These are phyloP conservation scores for Pinus taeda DNA, from an alignment of 75 land plant species.

Conservation along the genomic window DNA sequence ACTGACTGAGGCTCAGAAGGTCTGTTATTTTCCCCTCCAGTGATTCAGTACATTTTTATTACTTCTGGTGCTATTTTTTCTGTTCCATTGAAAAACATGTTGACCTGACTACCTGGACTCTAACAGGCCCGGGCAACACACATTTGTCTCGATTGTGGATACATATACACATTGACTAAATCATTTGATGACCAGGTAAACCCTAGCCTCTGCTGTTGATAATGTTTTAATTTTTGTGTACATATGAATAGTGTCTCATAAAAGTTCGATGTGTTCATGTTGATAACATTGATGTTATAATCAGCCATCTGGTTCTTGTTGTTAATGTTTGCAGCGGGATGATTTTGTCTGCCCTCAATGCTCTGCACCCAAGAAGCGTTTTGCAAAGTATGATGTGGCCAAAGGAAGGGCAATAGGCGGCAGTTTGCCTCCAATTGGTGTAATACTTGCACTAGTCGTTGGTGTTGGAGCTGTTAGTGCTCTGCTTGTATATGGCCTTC, in stretches of 20 bases:
- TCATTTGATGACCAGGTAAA: constrained; percentile 96
- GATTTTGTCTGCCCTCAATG: constrained; percentile 90
- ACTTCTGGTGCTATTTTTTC: background rate
- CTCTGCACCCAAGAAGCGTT: constrained; percentile 93
- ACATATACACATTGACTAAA: constrained; percentile 76
- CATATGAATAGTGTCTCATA: background rate
- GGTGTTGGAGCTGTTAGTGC: constrained; percentile 83
- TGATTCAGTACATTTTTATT: background rate
- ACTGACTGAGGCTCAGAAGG: constrained; percentile 94
- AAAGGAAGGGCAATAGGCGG: constrained; percentile 88
- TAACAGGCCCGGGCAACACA: constrained; percentile 92
- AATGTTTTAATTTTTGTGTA: background rate
- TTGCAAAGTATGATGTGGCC: constrained; percentile 86
- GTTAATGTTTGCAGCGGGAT: constrained; percentile 61
- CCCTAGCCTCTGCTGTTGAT: background rate
- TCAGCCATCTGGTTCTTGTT: background rate
- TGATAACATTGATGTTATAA: constrained; percentile 1
- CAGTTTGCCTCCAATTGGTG: constrained; percentile 76
- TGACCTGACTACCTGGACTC: background rate
- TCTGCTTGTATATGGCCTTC: constrained; percentile 85
- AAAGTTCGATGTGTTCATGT: background rate
- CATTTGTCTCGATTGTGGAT: constrained; percentile 97
- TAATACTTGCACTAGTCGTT: constrained; percentile 67
- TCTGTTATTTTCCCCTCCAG: background rate
- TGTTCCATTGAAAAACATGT: background rate